Evolutionary conservation across 306 rosid genomes (phyloP), one percentile per base, ranked within the genome.

Genomic region (Acacia crassicarpa): DNA sequence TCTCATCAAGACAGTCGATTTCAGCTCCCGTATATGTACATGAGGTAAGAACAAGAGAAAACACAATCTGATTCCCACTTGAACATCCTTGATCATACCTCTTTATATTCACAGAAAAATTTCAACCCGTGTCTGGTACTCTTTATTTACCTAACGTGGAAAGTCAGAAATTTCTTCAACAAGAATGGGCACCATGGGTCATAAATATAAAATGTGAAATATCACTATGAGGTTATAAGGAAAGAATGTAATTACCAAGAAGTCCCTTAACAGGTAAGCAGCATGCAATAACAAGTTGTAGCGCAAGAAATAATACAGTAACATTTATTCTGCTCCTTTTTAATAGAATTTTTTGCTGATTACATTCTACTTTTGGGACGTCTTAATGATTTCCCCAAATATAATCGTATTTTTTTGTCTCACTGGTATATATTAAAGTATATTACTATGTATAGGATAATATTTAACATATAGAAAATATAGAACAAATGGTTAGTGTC

Each of bases 11-110:
- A 88, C 87, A 81, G 83, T 84, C 78, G 91, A 92, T 89, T 89
- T 94, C 92, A 88, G 97, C 97, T 84, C 79, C 79, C 77, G 80
- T 80, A 82, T 90, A 87, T 88, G 84, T 82, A 82, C 83, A 82
- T 70, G 82, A 89, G 93, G 91, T 92, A 83, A 89, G 92, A 71
- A 41, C 74, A 43, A 54, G 41, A 53, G 17, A n/a, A 23, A 23
- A 6, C 17, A 44, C 11, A 1, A 44, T 44, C 22, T 12, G 35
- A 8, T 22, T 78, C 20, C 16, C 65, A 41, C 32, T 81, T 78
- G 44, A 65, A 54, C 67, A 22, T 69, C 45, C 62, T 35, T 77
- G 77, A 25, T 80, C 71, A 46, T 79, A 67, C 58, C 43, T 19
- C 10, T 76, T 46, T 75, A 25, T 67, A 11, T 61, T 51, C 6